These are phyloP conservation scores for Eucalyptus microcorys DNA, from an alignment of 345 rosid genomes.

Conservation along the genomic window DNA sequence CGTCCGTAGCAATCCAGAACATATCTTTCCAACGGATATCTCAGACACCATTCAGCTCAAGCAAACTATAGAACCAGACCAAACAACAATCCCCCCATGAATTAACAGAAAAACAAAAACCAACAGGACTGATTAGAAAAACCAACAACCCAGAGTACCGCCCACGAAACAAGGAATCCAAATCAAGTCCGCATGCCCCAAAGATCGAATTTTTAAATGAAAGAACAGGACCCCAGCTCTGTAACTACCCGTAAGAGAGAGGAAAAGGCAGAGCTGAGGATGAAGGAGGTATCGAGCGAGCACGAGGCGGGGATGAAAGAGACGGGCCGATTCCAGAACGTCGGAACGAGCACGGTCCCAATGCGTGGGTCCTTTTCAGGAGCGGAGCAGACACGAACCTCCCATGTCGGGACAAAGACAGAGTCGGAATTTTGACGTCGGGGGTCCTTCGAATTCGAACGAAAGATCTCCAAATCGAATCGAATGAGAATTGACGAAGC, in stretches of 20 bases:
- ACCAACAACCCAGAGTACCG: not conserved
- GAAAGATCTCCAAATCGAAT: not conserved
- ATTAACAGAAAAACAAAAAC: not conserved
- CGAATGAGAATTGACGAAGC: not conserved
- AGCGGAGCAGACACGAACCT: not conserved
- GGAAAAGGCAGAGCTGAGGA: not conserved
- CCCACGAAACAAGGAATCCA: not conserved
- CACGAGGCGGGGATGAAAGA: not conserved
- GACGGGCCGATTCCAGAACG: not conserved
- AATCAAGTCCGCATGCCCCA: not conserved
- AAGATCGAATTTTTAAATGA: not conserved
- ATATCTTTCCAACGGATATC: not conserved
- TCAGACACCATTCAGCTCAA: not conserved
- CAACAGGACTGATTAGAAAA: not conserved
- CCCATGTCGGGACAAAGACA: not conserved
- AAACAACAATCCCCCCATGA: not conserved
- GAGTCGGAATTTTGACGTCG: not conserved
- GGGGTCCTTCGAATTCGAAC: not conserved
- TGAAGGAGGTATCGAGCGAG: not conserved
- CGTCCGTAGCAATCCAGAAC: not conserved
- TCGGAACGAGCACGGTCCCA: not conserved
- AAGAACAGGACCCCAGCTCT: not conserved
- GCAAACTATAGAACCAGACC: not conserved
- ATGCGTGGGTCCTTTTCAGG: not conserved
- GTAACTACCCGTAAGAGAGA: not conserved